These are phyloP conservation scores for Aegilops bicornis DNA, from an alignment of 176 grass and related monocot genomes.

Conservation along the genomic window DNA sequence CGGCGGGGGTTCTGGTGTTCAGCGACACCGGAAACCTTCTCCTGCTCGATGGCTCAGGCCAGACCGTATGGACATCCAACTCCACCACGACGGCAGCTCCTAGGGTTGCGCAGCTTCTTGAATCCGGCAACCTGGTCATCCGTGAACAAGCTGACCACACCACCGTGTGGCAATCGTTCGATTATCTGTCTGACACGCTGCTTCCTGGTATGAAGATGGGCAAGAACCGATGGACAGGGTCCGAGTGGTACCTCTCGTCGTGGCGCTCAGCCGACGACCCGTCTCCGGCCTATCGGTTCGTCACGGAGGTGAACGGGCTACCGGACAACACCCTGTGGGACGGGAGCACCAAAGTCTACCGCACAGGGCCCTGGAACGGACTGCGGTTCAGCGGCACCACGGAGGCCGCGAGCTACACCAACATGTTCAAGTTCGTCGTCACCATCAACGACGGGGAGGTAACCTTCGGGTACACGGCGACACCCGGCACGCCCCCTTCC, in stretches of 20 bases:
- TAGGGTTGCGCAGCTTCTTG: not conserved
- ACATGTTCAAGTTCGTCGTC: not conserved
- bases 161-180: constrained; percentile 40
- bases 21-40: not conserved
- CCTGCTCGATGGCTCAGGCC: not conserved
- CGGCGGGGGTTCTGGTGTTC: not conserved
- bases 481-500: not conserved
- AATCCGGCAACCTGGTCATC: constrained; percentile 28
- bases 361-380: constrained; percentile 33
- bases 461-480: not conserved
- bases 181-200: constrained; percentile 27
- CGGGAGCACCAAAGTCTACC: not conserved
- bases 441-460: not conserved
- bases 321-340: not conserved
- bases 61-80: constrained; percentile 16
- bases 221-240: constrained; percentile 23
- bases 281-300: not conserved
- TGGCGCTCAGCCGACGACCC: not conserved
- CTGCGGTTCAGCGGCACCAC: constrained; percentile 32
- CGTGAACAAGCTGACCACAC: not conserved
- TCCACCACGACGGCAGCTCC: not conserved
- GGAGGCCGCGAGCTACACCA: constrained; percentile 20
- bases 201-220: constrained; percentile 35
- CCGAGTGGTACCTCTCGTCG: constrained; percentile 31
- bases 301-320: not conserved